These are phyloP conservation scores for Micractinium conductrix DNA, from an alignment of 139 green algal species.

Conservation along the genomic window DNA sequence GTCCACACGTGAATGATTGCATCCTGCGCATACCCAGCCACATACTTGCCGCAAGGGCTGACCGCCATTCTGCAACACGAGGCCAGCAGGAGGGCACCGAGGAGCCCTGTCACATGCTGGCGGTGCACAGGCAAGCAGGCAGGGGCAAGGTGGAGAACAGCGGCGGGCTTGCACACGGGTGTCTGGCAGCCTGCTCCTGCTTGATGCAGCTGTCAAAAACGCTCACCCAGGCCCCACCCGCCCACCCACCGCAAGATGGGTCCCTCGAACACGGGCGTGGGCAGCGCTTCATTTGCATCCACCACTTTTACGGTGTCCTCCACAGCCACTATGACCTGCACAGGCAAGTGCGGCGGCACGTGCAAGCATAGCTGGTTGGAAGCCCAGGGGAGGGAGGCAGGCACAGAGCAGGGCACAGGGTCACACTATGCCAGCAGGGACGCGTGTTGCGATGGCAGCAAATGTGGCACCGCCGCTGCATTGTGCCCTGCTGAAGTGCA, in stretches of 20 bases:
- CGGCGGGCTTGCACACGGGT: no score
- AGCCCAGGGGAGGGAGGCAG: not conserved
- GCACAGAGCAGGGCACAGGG: not conserved
- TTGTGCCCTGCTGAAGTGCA: no score
- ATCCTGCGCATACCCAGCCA: conserved; percentile 32
- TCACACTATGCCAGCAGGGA: not conserved
- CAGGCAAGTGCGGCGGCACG: not conserved
- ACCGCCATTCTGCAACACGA: conserved; percentile 17
- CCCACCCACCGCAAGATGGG: conserved; percentile 25
- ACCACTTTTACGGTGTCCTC: conserved; percentile 64
- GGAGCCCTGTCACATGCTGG: not conserved
- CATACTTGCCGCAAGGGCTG: conserved; percentile 25
- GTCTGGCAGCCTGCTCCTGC: no score
- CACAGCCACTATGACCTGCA: conserved; percentile 74
- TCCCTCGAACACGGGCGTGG: conserved; percentile 35
- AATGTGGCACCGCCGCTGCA: no score
- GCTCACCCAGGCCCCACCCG: no score
- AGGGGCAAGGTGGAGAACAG: no score
- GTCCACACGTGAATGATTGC: conserved; percentile 31
- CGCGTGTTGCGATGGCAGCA: not conserved
- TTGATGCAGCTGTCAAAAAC: not conserved
- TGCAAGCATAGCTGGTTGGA: not conserved
- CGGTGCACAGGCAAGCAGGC: no score
- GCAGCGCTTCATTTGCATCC: conserved; percentile 54
- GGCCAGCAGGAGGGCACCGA: no score